Evolutionary conservation across 257 asterid genomes (phyloP).

Genomic region (Solanum stenotomum): DNA sequence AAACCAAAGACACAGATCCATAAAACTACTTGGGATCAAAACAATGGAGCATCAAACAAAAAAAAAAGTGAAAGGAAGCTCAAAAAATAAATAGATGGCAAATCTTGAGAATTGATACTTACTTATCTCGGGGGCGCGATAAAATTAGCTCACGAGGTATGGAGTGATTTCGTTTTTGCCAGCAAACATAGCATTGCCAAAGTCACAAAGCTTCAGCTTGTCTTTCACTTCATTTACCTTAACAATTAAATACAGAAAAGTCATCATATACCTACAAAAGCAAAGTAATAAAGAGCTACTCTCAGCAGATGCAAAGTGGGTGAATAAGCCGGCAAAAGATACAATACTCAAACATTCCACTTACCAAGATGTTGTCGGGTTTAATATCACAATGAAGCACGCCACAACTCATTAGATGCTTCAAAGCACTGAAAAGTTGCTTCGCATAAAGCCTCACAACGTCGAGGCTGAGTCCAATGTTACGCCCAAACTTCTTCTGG

Average conservation of each 20-base stretch:
- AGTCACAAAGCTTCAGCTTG: slow-evolving; percentile 86
- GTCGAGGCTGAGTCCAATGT: slow-evolving; percentile 88
- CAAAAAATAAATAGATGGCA: neutral
- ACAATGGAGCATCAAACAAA: neutral
- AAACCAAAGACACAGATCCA: neutral
- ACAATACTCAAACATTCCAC: slow-evolving; percentile 8
- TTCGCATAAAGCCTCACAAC: slow-evolving; percentile 96
- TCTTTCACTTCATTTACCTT: slow-evolving; percentile 91
- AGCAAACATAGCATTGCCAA: slow-evolving; percentile 98
- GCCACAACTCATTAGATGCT: slow-evolving; percentile 87
- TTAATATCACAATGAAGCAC: slow-evolving; percentile 98
- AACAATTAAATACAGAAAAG: slow-evolving; percentile 1
- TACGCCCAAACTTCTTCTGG: slow-evolving; percentile 96
- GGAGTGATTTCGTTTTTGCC: slow-evolving; percentile 96
- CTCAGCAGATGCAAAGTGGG: neutral
- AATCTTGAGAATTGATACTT: slow-evolving; percentile 14
- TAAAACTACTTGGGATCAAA: neutral
- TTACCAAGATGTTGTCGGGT: slow-evolving; percentile 97
- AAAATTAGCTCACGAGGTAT: slow-evolving; percentile 91
- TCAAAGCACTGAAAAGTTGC: slow-evolving; percentile 89
- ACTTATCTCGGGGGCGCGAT: slow-evolving; percentile 96
- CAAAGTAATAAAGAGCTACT: neutral
- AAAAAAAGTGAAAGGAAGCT: neutral
- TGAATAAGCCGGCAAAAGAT: neutral
- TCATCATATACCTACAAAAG: neutral